These are phyloP conservation scores for Lodderomyces jiufengensis DNA, from an alignment of 1,139 yeast species.

Conservation along the genomic window DNA sequence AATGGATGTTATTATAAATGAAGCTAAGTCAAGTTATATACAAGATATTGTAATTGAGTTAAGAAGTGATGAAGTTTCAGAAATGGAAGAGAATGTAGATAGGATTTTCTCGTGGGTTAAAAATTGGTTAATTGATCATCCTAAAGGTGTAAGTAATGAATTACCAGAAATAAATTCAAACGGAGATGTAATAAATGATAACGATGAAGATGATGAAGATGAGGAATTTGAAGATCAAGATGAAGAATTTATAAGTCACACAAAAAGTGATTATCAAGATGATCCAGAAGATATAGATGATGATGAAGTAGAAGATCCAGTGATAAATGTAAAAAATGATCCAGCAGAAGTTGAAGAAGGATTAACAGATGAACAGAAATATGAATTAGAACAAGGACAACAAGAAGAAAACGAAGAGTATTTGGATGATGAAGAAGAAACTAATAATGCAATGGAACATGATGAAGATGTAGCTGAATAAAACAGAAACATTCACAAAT, in stretches of 20 bases:
- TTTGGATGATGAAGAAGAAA: constrained; percentile 6
- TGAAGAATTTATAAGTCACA: too few relatives aligned
- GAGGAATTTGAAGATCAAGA: constrained; percentile 8
- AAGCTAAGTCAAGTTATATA: constrained; percentile 79
- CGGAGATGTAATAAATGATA: constrained; percentile 4
- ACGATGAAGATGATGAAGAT: constrained; percentile 8
- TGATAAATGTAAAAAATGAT: too few relatives aligned
- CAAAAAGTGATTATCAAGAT: too few relatives aligned
- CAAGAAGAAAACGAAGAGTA: constrained; percentile 8
- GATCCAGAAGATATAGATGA: constrained; percentile 4
- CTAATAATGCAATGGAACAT: constrained; percentile 12
- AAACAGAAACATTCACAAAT: not conserved
- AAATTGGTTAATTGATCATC: constrained; percentile 59
- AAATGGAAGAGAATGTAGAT: constrained; percentile 75
- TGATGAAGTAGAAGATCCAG: constrained; percentile 1
- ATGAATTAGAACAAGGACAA: constrained; percentile 7
- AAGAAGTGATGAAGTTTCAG: constrained; percentile 65
- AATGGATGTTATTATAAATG: constrained; percentile 87
- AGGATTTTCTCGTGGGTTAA: constrained; percentile 72
- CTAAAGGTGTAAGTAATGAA: constrained; percentile 37
- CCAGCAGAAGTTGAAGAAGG: constrained; percentile 5
- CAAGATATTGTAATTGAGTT: constrained; percentile 81
- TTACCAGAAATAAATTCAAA: constrained; percentile 5
- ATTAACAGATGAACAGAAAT: constrained; percentile 2
- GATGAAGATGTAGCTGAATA: constrained; percentile 12